These are phyloP conservation scores for Penicillium sp. DNA, from an alignment of 2,329 filamentous ascomycete genomes.

Conservation along the genomic window DNA sequence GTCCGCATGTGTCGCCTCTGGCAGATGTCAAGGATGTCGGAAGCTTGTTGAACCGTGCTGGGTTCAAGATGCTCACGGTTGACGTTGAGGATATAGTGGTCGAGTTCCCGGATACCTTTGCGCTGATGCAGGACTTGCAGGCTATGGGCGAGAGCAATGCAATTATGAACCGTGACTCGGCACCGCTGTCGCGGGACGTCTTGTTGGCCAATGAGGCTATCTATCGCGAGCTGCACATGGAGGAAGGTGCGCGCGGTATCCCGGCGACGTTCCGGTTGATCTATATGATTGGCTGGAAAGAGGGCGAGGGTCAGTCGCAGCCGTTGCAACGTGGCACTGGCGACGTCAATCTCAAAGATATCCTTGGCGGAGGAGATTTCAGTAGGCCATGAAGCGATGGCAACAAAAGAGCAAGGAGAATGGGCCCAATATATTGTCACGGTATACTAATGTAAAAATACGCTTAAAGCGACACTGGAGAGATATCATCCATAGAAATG, in stretches of 20 bases:
- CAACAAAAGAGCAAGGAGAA: constrained; percentile 5
- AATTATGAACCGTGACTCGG: constrained; percentile 78
- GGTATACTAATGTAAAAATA: constrained; percentile 28
- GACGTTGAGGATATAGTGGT: constrained; percentile 97
- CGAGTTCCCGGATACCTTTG: constrained; percentile 85
- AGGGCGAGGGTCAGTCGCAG: constrained; percentile 72
- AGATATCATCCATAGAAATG: constrained; percentile 14
- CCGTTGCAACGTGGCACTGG: constrained; percentile 82
- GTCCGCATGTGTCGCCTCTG: constrained; percentile 84
- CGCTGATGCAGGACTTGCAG: constrained; percentile 90
- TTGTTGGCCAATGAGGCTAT: constrained; percentile 84
- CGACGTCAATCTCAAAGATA: constrained; percentile 82
- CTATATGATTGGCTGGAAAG: constrained; percentile 99
- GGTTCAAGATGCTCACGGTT: constrained; percentile 94
- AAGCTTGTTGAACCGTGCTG: constrained; percentile 77
- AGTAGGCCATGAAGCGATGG: constrained; percentile 20
- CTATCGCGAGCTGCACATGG: constrained; percentile 82
- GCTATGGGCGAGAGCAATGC: constrained; percentile 96
- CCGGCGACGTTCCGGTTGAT: constrained; percentile 94
- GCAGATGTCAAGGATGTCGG: constrained; percentile 92
- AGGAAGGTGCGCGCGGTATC: constrained; percentile 62
- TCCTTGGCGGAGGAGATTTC: constrained; percentile 55
- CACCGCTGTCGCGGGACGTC: constrained; percentile 75
- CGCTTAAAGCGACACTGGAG: constrained; percentile 20
- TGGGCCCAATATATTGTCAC: constrained; percentile 20